These are phyloP conservation scores for Zopfochytrium polystomum DNA, from an alignment of 371 early-diverging fungal genomes.

Conservation along the genomic window DNA sequence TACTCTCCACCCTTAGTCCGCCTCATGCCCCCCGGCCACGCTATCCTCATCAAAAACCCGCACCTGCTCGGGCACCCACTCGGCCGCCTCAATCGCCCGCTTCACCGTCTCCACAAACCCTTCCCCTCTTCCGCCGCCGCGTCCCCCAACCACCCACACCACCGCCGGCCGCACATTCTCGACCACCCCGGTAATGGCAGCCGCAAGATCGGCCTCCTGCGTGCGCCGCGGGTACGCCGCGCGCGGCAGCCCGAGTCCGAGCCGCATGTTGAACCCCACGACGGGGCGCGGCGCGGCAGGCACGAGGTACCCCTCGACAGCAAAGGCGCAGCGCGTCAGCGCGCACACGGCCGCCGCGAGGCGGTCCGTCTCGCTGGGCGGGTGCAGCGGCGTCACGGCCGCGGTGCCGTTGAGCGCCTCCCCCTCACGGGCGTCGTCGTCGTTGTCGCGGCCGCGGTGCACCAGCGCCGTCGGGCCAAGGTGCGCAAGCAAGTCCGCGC, in stretches of 20 bases:
- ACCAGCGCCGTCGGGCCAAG: neutral
- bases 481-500: neutral
- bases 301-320: too few relatives aligned
- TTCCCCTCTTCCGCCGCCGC: neutral
- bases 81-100: conserved; percentile 1
- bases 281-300: conserved; percentile 3
- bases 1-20: too few relatives aligned
- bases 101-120: neutral
- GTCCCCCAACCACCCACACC: neutral
- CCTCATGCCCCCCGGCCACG: too few relatives aligned
- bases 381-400: neutral
- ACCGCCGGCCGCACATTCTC: neutral
- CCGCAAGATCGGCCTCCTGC: conserved; percentile 9
- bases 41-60: too few relatives aligned
- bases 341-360: too few relatives aligned
- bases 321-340: neutral
- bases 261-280: conserved; percentile 8
- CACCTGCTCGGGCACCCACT: too few relatives aligned
- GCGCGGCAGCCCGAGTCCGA: conserved; percentile 6
- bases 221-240: conserved; percentile 5
- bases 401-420: neutral
- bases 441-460: neutral
- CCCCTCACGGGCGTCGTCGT: neutral
- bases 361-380: conserved; percentile 8
- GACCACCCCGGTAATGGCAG: conserved; percentile 5